A percentile compares a stretch with the other conserved stretches of the same genome.
These are phyloP conservation scores for Cyberlindnera euphorbiae DNA, from an alignment of 805 yeast genomes.

Conservation along the genomic window DNA sequence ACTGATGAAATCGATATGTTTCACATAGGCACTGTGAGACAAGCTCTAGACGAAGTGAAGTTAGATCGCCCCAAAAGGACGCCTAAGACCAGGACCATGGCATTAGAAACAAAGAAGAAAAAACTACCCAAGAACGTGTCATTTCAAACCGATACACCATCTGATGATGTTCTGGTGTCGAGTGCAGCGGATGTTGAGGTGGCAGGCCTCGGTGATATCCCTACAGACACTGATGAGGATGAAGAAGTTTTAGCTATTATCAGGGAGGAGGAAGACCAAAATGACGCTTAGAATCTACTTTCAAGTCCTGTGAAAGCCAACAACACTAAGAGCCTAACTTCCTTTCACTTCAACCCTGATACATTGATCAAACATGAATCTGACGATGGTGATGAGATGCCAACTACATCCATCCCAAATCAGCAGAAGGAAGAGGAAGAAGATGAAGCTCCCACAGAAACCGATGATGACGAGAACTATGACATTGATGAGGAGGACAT, in stretches of 20 bases:
- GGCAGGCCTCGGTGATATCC: too few relatives aligned
- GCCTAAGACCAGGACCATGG: background rate
- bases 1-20: slow-evolving; percentile 17
- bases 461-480: slow-evolving; percentile 3
- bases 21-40: slow-evolving; percentile 6
- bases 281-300: too few relatives aligned
- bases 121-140: too few relatives aligned
- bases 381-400: too few relatives aligned
- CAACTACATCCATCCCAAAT: too few relatives aligned
- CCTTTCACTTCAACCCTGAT: background rate
- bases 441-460: background rate
- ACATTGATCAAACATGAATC: background rate
- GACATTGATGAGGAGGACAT: background rate
- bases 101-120: background rate
- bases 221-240: background rate
- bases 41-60: slow-evolving; percentile 1
- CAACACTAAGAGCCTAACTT: slow-evolving; percentile 1
- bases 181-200: too few relatives aligned
- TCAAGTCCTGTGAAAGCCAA: background rate
- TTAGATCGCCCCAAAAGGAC: background rate
- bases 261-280: slow-evolving; percentile 1
- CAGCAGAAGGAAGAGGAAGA: background rate
- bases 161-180: too few relatives aligned
- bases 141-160: too few relatives aligned
- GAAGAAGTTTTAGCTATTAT: background rate